Percentiles rank a stretch among this genome's conserved stretches.
phyloP scores from a whole-genome alignment of 495 filamentous ascomycete species.

The Aspergillus haitiensis region DNA sequence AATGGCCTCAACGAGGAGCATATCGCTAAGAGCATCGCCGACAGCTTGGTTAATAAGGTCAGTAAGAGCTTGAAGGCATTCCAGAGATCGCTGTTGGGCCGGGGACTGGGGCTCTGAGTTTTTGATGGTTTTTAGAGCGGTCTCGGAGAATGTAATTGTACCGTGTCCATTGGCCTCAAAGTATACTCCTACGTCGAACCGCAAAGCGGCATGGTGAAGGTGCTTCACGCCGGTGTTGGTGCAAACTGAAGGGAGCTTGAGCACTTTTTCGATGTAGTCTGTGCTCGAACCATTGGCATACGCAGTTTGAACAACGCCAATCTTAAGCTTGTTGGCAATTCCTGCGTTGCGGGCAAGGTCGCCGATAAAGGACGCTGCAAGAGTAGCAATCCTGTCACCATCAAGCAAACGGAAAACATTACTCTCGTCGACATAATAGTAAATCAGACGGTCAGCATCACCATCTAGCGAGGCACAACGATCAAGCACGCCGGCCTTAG shows the following conservation, averaged over 20 bases:
- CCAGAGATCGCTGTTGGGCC: constrained; percentile 80
- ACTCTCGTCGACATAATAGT: constrained; percentile 86
- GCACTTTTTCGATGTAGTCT: constrained; percentile 80
- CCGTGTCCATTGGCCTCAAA: constrained; percentile 99
- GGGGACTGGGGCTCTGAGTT: constrained; percentile 83
- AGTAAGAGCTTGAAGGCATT: constrained; percentile 75
- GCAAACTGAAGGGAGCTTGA: constrained; percentile 88
- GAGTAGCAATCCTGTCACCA: constrained; percentile 93
- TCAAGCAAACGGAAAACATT: constrained; percentile 86
- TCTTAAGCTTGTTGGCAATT: constrained; percentile 73
- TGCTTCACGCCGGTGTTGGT: constrained; percentile 96
- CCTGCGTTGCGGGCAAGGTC: constrained; percentile 81
- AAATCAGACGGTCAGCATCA: constrained; percentile 92
- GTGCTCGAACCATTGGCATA: constrained; percentile 98
- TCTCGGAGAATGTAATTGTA: constrained; percentile 88
- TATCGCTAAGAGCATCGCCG: constrained; percentile 91
- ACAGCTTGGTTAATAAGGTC: constrained; percentile 97
- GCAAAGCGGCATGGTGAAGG: constrained; percentile 89
- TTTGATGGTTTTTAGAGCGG: constrained; percentile 73
- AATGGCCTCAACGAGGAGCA: constrained; percentile 94
- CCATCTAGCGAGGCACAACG: constrained; percentile 93
- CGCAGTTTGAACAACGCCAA: constrained; percentile 94
- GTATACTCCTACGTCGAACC: constrained; percentile 93
- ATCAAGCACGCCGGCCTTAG: constrained; percentile 69
- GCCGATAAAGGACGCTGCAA: constrained; percentile 90